Percentiles rank a stretch among this genome's conserved stretches.
phyloP scores from a whole-genome alignment of 768 basidiomycete species.

The Coprinellus aureogranulatus region DNA sequence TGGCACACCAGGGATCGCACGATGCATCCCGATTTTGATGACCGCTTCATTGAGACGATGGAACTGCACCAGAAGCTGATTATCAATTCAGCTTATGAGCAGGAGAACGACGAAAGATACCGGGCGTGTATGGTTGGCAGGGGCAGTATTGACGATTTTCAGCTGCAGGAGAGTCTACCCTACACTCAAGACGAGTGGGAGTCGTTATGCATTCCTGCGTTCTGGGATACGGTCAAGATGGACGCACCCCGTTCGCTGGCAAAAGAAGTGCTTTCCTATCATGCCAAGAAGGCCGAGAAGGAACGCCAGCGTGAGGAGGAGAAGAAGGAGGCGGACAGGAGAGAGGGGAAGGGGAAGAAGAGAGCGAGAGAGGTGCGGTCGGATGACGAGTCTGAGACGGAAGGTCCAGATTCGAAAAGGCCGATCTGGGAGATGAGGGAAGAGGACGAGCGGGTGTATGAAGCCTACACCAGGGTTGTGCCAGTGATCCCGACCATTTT shows the following conservation, averaged over 20 bases:
- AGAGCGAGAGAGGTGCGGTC: background rate
- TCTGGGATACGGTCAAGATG: background rate
- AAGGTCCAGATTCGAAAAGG: background rate
- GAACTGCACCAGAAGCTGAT: too few species aligned
- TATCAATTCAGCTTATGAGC: too few species aligned
- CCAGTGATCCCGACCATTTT: too few species aligned
- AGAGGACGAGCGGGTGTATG: background rate
- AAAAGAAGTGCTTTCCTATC: background rate
- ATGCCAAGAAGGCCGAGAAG: background rate
- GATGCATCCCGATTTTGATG: too few species aligned
- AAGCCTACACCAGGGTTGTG: background rate
- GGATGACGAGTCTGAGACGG: background rate
- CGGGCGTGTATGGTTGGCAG: too few species aligned
- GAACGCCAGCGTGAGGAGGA: background rate
- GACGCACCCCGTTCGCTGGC: background rate
- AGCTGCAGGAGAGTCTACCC: too few species aligned
- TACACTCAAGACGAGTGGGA: too few species aligned
- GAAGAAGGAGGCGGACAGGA: background rate
- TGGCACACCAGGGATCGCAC: too few species aligned
- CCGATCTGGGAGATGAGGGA: background rate
- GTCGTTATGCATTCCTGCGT: too few species aligned
- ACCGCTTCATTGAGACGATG: too few species aligned
- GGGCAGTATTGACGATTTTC: too few species aligned
- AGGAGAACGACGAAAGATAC: too few species aligned
- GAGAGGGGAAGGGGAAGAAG: background rate